A percentile compares a stretch with the other conserved stretches of the same genome.
phyloP scores from a whole-genome alignment of 2,329 filamentous ascomycete species.

The Colletotrichum tanaceti region DNA sequence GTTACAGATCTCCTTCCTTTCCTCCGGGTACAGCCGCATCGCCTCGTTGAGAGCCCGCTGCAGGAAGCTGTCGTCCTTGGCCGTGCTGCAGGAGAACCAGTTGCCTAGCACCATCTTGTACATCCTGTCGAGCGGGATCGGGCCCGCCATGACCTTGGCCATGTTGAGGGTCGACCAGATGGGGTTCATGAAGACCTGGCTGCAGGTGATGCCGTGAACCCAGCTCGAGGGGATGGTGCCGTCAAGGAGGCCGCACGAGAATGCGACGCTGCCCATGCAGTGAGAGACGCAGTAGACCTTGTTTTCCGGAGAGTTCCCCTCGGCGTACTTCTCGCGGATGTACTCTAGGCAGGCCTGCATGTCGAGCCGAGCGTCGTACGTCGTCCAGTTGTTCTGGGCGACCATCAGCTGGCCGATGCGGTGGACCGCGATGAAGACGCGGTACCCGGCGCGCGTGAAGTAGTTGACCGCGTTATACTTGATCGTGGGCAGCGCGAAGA shows the following conservation, averaged over 20 bases:
- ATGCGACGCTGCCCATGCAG: slow-evolving; percentile 72
- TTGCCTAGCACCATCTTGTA: slow-evolving; percentile 61
- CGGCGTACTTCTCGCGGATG: slow-evolving; percentile 57
- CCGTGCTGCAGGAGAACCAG: slow-evolving; percentile 67
- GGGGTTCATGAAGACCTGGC: slow-evolving; percentile 73
- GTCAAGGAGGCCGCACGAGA: slow-evolving; percentile 69
- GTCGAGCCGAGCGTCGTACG: slow-evolving; percentile 70
- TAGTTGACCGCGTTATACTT: slow-evolving; percentile 73
- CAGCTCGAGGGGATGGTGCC: slow-evolving; percentile 68
- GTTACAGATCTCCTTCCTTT: slow-evolving; percentile 68
- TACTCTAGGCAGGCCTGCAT: slow-evolving; percentile 65
- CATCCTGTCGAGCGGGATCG: slow-evolving; percentile 61
- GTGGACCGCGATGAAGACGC: slow-evolving; percentile 68
- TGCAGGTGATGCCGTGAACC: slow-evolving; percentile 68
- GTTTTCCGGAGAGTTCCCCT: slow-evolving; percentile 44
- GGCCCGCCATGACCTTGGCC: slow-evolving; percentile 63
- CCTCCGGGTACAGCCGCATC: slow-evolving; percentile 68
- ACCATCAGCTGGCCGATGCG: slow-evolving; percentile 66
- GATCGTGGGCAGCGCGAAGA: slow-evolving; percentile 72
- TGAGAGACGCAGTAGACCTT: slow-evolving; percentile 70
- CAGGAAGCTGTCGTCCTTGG: slow-evolving; percentile 58
- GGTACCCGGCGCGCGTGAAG: slow-evolving; percentile 69
- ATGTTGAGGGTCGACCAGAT: slow-evolving; percentile 67
- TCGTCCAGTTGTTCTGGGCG: slow-evolving; percentile 66
- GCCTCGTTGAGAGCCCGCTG: slow-evolving; percentile 66